Evolutionary conservation across 1,284 basidiomycete species (phyloP), one percentile per base, ranked within the genome.

Genomic region (Cystobasidiaceae sp.): DNA sequence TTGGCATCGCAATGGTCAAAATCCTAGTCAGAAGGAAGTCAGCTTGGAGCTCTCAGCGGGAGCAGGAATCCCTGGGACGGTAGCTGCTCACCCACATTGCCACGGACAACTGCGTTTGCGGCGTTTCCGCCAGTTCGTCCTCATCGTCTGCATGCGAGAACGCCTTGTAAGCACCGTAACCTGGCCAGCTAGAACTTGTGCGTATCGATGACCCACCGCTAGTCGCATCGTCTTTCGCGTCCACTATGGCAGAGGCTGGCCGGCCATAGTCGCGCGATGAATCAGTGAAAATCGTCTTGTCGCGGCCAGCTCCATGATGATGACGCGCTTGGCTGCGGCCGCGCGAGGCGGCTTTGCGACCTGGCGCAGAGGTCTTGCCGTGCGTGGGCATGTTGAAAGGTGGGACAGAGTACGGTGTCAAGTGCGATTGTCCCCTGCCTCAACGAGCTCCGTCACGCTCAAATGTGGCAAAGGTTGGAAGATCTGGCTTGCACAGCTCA

Each of bases 1-100:
- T 86, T 85, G 0, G 94, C 93, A 77, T 98, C 93, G 76, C 94
- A 97, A 75, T 97, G 94, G 75, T 91, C 88, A 77, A 98, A 97
- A 76, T 97, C 94, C 90, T 92, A 58, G 23, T 44, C 11, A 46
- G 25, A 9, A 15, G n/a, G 43, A 43, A 50, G 17, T 55, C 4
- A 19, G 23, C 49, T 50, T 30, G 11, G 28, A 34, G 13, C 21
- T 23, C 11, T 56, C 41, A 45, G 41, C 9, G 41, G 3, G 39
- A 23, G 48, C 15, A 9, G 25, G 3, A 32, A 32, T n/a, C 9
- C 33, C n/a, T n/a, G n/a, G n/a, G n/a, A n/a, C n/a, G n/a, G n/a
- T 11, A 21, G 6, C 15, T 32, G 81, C 87, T 76, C 66, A 86
- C 88, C 90, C 90, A 93, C 90, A 93, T 93, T 28, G 88, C 90